Percentiles rank a stretch among this genome's conserved stretches.
phyloP scores from a whole-genome alignment of 345 rosid genomes.

The Angophora floribunda region DNA sequence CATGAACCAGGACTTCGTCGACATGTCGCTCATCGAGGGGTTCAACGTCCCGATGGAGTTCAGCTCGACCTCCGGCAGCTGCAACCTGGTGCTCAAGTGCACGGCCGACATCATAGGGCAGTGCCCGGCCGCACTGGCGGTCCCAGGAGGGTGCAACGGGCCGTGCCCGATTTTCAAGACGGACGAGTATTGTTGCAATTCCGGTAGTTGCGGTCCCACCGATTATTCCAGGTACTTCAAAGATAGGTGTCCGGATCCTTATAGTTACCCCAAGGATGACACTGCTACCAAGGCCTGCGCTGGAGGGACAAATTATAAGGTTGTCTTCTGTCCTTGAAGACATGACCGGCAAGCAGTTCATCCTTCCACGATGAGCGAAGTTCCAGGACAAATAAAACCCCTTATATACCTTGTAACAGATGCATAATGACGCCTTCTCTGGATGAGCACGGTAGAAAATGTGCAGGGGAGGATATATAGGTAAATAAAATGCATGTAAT shows the following conservation, averaged over 20 bases:
- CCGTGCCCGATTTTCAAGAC: constrained; percentile 14
- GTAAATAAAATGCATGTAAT: not conserved
- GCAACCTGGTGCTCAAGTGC: constrained; percentile 6
- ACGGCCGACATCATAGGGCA: constrained; percentile 1
- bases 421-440: not conserved
- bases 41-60: constrained; percentile 24
- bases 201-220: constrained; percentile 4
- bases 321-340: constrained; percentile 17
- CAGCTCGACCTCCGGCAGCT: constrained; percentile 6
- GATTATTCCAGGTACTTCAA: constrained; percentile 7
- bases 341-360: not conserved
- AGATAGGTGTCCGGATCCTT: constrained; percentile 9
- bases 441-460: not conserved
- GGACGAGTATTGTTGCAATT: constrained; percentile 6
- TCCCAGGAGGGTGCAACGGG: constrained; percentile 14
- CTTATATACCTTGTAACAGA: not conserved
- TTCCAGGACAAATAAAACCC: not conserved
- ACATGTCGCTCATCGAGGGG: constrained; percentile 18
- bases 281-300: constrained; percentile 8
- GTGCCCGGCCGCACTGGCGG: constrained; percentile 4
- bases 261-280: constrained; percentile 20
- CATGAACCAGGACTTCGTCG: constrained; percentile 11
- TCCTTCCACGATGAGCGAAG: not conserved
- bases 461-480: not conserved
- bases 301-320: constrained; percentile 15